Evolutionary conservation across 805 yeast genomes (phyloP), one percentile per base, ranked within the genome.

Genomic region (Zygotorulaspora florentina): DNA sequence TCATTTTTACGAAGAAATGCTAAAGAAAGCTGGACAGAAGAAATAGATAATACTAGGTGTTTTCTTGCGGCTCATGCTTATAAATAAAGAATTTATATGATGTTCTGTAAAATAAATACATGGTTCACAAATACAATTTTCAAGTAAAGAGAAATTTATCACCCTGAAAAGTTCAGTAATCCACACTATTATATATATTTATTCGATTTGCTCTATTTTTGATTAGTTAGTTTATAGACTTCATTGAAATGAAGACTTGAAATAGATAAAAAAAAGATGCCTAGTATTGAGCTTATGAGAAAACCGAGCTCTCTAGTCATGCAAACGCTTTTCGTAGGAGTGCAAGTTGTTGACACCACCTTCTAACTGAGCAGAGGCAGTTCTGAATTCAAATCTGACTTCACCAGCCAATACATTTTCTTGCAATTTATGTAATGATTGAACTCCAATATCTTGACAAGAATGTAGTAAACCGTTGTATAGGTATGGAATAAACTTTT

Each of bases 291-390:
- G 23, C 9, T 12, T n/a, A 29, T 29, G n/a, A 29, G 33, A n/a
- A 11, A n/a, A 40, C 12, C 16, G 29, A 8, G 23, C 34, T 43
- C 27, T 44, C 64, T 79, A 88, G 67, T 87, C 88, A 79, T 89
- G 96, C 67, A 93, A 77, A 73, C 96, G 88, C 81, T 93, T 93
- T 75, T 93, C 99, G 69, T 87, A 93, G 48, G 97, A 90, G 78
- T 88, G 88, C 72, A 93, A 80, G 66, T 95, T 90, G 73, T 88
- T 86, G 53, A 93, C 91, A 71, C 98, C 98, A 77, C 99, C 99
- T 76, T 93, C 99, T 56, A 89, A 77, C 79, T 93, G 99, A 54
- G 99, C 96, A 64, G 96, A 87, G 41, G 98, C 96, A 58, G 98
- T 90, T 81, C 99, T 88, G 72, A 85, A 83, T 76, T 93, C 99